Evolutionary conservation across 805 yeast species (phyloP), one percentile per base, ranked within the genome.

Genomic region (Schwanniomyces yamadae): DNA sequence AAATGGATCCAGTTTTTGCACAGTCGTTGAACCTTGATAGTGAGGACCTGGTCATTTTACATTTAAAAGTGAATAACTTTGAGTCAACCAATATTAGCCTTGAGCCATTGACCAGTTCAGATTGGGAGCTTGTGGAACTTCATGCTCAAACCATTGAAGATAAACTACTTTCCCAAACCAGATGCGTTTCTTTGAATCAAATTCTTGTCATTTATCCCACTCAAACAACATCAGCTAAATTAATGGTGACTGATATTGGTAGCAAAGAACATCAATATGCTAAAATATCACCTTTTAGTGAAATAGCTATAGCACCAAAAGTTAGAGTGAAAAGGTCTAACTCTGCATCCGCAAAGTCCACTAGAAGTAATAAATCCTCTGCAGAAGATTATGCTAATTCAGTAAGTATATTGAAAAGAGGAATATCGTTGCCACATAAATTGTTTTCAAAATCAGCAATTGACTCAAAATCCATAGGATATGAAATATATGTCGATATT

Each of bases 101-200:
- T 28, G 96, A 86, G 50, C 98, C 98, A 0, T 60, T 75, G 13
- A 71, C 86, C 0, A 58, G 80, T 2, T 72, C 82, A 4, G 99
- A 91, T 54, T 91, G 97, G 97, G 97, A 90, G 46, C 64, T 86
- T 18, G 84, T 89, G 2, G 96, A 90, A 52, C 59, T 84, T 2
- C 85, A 91, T 57, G 91, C 95, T 2, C 78, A 74, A 19, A 75
- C 71, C 27, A 72, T 91, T 17, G 97, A 91, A 53, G 77, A 79
- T 30, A 76, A 77, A 44, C 71, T 90, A 48, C 63, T 91, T 23
- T 77, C 81, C 37, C 97, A 91, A 54, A 80, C 95, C 1, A 68
- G 97, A 40, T 83, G 90, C 33, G 84, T 89, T 1, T 66, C 79
- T 0, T 33, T 71, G 13, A 66, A 70, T 30, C 89, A 82, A 44